Evolutionary conservation across 164 flowering plant genomes (phyloP), one percentile per base, ranked within the genome.

Genomic region (Nelumbo lutea): DNA sequence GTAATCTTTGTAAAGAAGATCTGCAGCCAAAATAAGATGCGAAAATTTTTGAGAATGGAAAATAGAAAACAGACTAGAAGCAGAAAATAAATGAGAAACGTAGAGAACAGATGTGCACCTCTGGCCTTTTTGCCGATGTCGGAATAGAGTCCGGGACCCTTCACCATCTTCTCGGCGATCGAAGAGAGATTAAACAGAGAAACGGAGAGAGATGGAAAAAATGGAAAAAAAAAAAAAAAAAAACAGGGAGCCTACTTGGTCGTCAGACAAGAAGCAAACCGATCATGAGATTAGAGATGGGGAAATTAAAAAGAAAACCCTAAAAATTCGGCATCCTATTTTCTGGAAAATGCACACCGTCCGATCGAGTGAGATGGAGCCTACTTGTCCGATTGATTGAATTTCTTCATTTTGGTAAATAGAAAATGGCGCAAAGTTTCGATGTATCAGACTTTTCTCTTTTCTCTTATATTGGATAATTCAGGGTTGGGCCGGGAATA

Each of bases 1-100:
- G 72, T 88, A 93, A 70, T 91, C 98, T 83, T 72, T 91, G 83
- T 87, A 90, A 2, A 93, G 86, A 75, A 93, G 94, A 90, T 93
- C 98, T 93, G 71, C 45, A 15, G 15, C 60, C 11, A 71, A 61
- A 8, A 4, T 2, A 65, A 4, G 8, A 38, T 27, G 38, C 41
- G 62, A 62, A 62, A 44, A 5, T 10, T 41, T 27, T 38, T 14
- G 46, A 62, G 52, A 57, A 45, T 0, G 8, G 67, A 59, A 50
- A 59, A 39, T 66, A 45, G 27, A 41, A 42, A 2, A 60, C 51
- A 55, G 15, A 59, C 58, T 5, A 56, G 5, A 51, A 61, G 5
- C 0, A 14, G 43, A n/a, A 61, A 58, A 9, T 47, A 56, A n/a
- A 65, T 46, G 14, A 71, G 40, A 53, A 10, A 44, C 5, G 44